These are phyloP conservation scores for Saturnispora besseyi DNA, from an alignment of 805 yeast genomes.

Conservation along the genomic window DNA sequence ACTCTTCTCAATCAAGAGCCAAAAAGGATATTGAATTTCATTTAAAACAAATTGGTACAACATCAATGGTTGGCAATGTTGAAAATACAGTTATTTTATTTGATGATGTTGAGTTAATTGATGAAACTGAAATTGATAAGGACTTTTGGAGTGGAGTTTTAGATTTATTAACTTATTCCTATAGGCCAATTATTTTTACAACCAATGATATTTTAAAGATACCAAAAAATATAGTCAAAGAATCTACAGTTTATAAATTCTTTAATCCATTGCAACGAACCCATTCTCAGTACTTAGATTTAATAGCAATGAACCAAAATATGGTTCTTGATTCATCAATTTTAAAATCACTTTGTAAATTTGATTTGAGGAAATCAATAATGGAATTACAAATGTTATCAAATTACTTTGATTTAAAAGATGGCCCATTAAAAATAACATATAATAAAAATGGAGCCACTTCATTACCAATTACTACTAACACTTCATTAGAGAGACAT, in stretches of 20 bases:
- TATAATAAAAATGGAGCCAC: background rate
- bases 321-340: conserved; percentile 17
- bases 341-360: conserved; percentile 11
- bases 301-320: conserved; percentile 23
- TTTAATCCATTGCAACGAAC: conserved; percentile 4
- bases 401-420: conserved; percentile 11
- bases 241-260: conserved; percentile 23
- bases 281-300: conserved; percentile 20
- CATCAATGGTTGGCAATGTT: conserved; percentile 57
- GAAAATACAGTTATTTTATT: conserved; percentile 60
- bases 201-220: conserved; percentile 21
- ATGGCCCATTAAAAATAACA: background rate
- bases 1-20: conserved; percentile 64
- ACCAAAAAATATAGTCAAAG: conserved; percentile 24
- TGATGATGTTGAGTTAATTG: conserved; percentile 80
- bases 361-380: conserved; percentile 23
- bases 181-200: conserved; percentile 28
- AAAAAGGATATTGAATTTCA: conserved; percentile 58
- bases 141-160: conserved; percentile 72
- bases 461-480: background rate
- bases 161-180: conserved; percentile 39
- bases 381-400: conserved; percentile 25
- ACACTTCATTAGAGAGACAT: background rate
- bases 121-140: conserved; percentile 56
- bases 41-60: conserved; percentile 73